Percentiles rank a stretch among this genome's conserved stretches.
These are phyloP conservation scores for Amaranthus tricolor DNA, from an alignment of 179 eudicot species.

Conservation along the genomic window DNA sequence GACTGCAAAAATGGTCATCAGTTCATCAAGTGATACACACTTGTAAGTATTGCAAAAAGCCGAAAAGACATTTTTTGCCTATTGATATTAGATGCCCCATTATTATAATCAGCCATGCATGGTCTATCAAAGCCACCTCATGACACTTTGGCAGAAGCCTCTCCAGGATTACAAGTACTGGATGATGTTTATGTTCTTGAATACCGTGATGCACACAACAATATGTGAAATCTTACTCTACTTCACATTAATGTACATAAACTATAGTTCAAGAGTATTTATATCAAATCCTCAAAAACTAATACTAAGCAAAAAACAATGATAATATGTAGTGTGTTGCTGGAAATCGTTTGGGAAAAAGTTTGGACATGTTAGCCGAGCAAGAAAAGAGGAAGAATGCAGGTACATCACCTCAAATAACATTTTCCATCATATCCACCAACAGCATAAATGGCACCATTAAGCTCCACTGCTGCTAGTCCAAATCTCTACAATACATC, in stretches of 20 bases:
- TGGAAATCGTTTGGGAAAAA: neutral
- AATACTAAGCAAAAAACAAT: neutral
- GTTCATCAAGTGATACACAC: neutral
- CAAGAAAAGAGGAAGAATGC: conserved; percentile 5
- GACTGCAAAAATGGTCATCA: conserved; percentile 1
- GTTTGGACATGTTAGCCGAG: neutral
- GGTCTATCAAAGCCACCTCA: neutral
- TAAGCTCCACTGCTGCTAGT: conserved; percentile 42
- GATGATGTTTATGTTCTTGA: neutral
- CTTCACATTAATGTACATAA: neutral
- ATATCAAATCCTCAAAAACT: neutral
- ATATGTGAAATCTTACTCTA: neutral
- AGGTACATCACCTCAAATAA: conserved; percentile 34
- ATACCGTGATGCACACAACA: neutral
- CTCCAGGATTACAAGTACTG: neutral
- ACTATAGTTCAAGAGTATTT: neutral
- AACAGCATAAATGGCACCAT: conserved; percentile 38
- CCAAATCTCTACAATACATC: conserved; percentile 40
- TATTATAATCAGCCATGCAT: neutral
- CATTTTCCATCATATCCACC: conserved; percentile 43
- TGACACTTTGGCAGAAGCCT: neutral
- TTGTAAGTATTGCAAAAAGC: neutral
- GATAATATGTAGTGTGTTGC: neutral
- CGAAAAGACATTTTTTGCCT: neutral
- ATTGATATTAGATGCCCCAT: neutral